phyloP scores from a whole-genome alignment of 2,329 filamentous ascomycete genomes.

The Microsporum ferrugineum region DNA sequence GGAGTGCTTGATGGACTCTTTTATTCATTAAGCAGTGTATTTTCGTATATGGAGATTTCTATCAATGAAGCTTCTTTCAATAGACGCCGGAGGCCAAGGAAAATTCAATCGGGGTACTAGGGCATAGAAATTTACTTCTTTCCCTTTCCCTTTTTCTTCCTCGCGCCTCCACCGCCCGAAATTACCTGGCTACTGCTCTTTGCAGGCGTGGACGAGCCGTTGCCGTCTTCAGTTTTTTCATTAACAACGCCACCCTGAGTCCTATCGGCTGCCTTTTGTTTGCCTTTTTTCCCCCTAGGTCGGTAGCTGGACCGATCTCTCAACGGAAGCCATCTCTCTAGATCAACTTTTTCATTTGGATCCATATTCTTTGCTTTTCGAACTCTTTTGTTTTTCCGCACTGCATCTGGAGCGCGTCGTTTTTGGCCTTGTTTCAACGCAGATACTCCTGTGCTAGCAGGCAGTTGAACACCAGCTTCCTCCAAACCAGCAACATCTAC shows the following conservation, averaged over 20 bases:
- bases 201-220: constrained; percentile 21
- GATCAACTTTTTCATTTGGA: constrained; percentile 67
- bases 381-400: constrained; percentile 28
- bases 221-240: constrained; percentile 53
- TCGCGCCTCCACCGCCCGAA: constrained; percentile 24
- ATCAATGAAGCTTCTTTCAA: background rate
- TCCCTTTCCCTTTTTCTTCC: constrained; percentile 42
- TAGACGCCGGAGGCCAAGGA: background rate
- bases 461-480: constrained; percentile 30
- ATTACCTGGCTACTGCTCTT: constrained; percentile 25
- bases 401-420: constrained; percentile 23
- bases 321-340: constrained; percentile 86
- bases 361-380: constrained; percentile 46
- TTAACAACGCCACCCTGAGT: constrained; percentile 77
- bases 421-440: constrained; percentile 24
- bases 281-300: constrained; percentile 85
- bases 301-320: constrained; percentile 79
- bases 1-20: background rate
- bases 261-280: constrained; percentile 63
- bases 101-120: background rate
- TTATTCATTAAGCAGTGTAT: background rate
- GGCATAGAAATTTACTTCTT: background rate
- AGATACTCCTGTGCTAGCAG: constrained; percentile 21
- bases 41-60: background rate
- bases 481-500: constrained; percentile 37